Base-by-base conservation (phyloP, 441 rosid species). In the Jatropha podagrica region DNA sequence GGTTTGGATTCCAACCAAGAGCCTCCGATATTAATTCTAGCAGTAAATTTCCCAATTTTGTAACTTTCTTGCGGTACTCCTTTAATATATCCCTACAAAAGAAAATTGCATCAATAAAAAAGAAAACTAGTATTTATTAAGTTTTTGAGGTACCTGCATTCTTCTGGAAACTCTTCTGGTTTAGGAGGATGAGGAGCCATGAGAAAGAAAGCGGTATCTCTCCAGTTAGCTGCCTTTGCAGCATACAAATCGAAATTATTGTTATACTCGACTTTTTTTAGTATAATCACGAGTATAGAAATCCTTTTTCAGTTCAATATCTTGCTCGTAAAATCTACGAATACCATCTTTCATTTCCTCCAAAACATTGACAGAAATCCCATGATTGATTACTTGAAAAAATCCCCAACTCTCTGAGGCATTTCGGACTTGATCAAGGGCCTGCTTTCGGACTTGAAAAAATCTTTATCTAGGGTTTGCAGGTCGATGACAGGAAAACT, bases 1-100 rank as follows among this genome's bases (percentile, higher is more conserved):
- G 63, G n/a, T 40, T 74, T 2, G 81, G 44, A 17, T 61, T 38
- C 49, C 84, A 73, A 13, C 88, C 88, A 15, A 89, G 76, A 49
- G 85, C 89, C 76, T 79, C 87, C 0, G 93, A 84, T 4, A 89
- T 68, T 38, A 88, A 55, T 68, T 86, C 87, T 15, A 85, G 78
- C 52, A 89, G 18, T 10, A 67, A 7, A 20, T 10, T 17, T 2
- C 84, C 89, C 49, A 87, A 27, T 20, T 58, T 71, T 76, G 3
- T 75, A n/a, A 83, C 78, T 62, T 79, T 66, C 69, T 77, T 75
- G 2, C 76, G 41, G 78, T 51, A 80, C 78, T 66, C 69, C 75
- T 75, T 1, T 76, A 52, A 76, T 51, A 80, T 60, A 1, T 79
- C 80, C 69, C 83, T 77, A 40, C 66, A 68, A 37, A 48, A 2